These are phyloP conservation scores for Tolypocladium sp. DNA, from an alignment of 2,329 filamentous ascomycete species.

Conservation along the genomic window DNA sequence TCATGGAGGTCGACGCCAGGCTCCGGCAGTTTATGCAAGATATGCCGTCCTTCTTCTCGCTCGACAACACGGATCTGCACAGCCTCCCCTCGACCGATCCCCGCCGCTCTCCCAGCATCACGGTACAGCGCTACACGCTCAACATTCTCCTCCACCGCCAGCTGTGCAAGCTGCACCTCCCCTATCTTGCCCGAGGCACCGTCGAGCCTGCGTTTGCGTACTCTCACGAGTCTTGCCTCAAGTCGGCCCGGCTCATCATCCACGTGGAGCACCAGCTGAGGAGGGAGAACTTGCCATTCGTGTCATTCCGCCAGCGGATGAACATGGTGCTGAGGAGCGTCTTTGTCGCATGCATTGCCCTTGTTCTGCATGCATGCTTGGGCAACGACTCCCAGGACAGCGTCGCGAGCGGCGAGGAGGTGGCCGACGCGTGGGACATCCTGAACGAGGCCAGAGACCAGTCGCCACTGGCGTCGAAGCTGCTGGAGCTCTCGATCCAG, in stretches of 20 bases:
- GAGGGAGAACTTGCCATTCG: constrained; percentile 15
- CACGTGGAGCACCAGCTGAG: constrained; percentile 18
- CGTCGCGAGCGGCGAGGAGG: constrained; percentile 13
- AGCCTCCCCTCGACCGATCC: constrained; percentile 12
- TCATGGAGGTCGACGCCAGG: constrained; percentile 22
- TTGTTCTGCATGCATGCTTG: constrained; percentile 23
- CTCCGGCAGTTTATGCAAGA: constrained; percentile 17
- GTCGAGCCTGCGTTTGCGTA: constrained; percentile 21
- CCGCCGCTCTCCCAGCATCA: constrained; percentile 12
- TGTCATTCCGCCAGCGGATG: constrained; percentile 16
- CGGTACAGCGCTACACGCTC: constrained; percentile 22
- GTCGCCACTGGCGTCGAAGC: constrained; percentile 18
- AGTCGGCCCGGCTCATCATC: constrained; percentile 20
- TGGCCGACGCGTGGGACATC: constrained; percentile 22
- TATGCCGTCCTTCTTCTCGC: constrained; percentile 18
- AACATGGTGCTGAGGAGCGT: constrained; percentile 22
- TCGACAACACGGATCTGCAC: constrained; percentile 9
- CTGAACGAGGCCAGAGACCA: constrained; percentile 19
- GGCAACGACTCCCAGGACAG: constrained; percentile 12
- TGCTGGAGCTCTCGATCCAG: constrained; percentile 19
- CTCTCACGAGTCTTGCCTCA: constrained; percentile 21
- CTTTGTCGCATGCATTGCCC: constrained; percentile 22
- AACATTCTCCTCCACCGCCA: constrained; percentile 22
- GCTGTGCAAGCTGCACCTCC: constrained; percentile 24
- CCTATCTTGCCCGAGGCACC: constrained; percentile 22